Percentiles rank a stretch among this genome's conserved stretches.
phyloP scores from a whole-genome alignment of 441 rosid species.

The Adansonia gregorii region DNA sequence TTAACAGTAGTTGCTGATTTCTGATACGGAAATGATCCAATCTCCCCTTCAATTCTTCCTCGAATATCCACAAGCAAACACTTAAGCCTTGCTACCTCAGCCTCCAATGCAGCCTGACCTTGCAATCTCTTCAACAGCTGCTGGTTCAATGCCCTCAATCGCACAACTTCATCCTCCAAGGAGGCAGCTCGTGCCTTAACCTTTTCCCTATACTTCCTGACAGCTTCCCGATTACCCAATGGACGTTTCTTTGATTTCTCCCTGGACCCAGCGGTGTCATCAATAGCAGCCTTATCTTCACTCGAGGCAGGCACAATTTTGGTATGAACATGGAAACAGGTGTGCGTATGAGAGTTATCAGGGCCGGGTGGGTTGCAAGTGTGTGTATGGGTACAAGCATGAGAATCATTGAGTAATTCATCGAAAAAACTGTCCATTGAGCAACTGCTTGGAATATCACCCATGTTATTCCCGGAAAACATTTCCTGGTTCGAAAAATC shows the following conservation, averaged over 20 bases:
- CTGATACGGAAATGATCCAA: slow-evolving; percentile 94
- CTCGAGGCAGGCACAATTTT: slow-evolving; percentile 67
- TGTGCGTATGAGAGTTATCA: slow-evolving; percentile 87
- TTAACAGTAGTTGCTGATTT: slow-evolving; percentile 51
- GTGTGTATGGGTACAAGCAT: slow-evolving; percentile 92
- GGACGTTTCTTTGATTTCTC: slow-evolving; percentile 77
- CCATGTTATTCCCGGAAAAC: slow-evolving; percentile 62
- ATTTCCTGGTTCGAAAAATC: slow-evolving; percentile 81
- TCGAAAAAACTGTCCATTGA: slow-evolving; percentile 89
- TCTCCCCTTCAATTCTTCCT: slow-evolving; percentile 97
- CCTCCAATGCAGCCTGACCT: slow-evolving; percentile 85
- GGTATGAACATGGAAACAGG: slow-evolving; percentile 92
- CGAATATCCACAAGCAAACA: slow-evolving; percentile 95
- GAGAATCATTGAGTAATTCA: slow-evolving; percentile 68
- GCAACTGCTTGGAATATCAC: slow-evolving; percentile 60
- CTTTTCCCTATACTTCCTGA: slow-evolving; percentile 94
- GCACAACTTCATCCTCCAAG: slow-evolving; percentile 82
- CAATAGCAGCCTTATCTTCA: slow-evolving; percentile 69
- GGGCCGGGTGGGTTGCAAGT: slow-evolving; percentile 97
- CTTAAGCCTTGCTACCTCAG: slow-evolving; percentile 88
- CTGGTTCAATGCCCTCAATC: slow-evolving; percentile 75
- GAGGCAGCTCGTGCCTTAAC: slow-evolving; percentile 94
- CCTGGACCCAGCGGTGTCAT: slow-evolving; percentile 74
- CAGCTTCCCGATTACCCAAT: slow-evolving; percentile 84
- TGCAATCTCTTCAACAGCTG: slow-evolving; percentile 88